Base-by-base conservation (phyloP, 345 rosid genomes). In the Hibiscus mutabilis region DNA sequence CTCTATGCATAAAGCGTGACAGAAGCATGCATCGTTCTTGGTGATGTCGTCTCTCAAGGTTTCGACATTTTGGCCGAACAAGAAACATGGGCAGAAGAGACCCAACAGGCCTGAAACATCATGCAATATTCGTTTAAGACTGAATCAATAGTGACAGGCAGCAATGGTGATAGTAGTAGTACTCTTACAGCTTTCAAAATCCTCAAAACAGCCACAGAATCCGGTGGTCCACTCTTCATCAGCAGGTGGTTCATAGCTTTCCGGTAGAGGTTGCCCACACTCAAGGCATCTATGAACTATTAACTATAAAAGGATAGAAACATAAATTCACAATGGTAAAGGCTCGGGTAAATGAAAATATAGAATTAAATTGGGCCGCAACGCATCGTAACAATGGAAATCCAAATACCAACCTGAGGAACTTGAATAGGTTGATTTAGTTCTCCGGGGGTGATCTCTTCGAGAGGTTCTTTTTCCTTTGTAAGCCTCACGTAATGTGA, bases 201-300 rank as follows among this genome's bases (percentile, higher is more conserved):
- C 98, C 69, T 90, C 84, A 55, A 71, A 77, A 69, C 96, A 94
- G 27, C 82, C 88, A 37, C 72, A 91, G 59, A 94, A 85, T 31
- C 95, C 96, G 5, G 96, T 88, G 0, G 95, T 86, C 98, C 96
- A 91, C 60, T 90, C 90, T 83, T 94, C 97, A 80, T 93, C 93
- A 42, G 92, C 87, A 25, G 97, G 98, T 4, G 97, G 97, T 77
- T 94, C 91, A 29, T 87, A 90, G 73, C 79, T 84, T 74, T 89
- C 96, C 0, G 98, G 97, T 40, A 91, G 72, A 42, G 82, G 74
- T 77, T 94, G 97, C 66, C 97, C 90, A 65, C 98, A 93, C 73
- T 93, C 96, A 65, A 33, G 56, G 78, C 97, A 93, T 80, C 86
- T 84, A 47, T 79, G 87, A 51, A 79, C 78, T 51, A 70, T 83